Conservation (phyloP, 2,329 filamentous ascomycete species). For the Uncinocarpus reesii region DNA sequence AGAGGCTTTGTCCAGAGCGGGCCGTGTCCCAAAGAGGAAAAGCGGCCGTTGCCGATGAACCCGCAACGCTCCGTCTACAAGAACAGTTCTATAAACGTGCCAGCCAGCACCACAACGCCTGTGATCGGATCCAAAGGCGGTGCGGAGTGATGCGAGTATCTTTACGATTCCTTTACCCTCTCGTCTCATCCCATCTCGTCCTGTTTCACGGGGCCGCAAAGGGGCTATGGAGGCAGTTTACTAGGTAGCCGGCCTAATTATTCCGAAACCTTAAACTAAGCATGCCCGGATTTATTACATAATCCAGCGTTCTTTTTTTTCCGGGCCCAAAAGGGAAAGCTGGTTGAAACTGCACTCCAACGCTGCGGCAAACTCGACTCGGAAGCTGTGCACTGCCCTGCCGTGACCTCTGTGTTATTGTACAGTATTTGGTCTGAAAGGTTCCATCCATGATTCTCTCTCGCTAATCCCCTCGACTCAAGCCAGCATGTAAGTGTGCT, state of each 20-base stretch:
- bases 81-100: background rate
- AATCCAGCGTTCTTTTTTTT: background rate
- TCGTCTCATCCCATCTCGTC: too few relatives aligned
- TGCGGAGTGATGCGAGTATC: too few relatives aligned
- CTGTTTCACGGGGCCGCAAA: too few relatives aligned
- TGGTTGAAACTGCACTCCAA: too few relatives aligned
- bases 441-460: background rate
- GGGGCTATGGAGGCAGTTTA: too few relatives aligned
- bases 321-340: background rate
- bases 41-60: constrained; percentile 4
- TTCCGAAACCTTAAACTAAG: constrained; percentile 2
- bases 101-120: too few relatives aligned
- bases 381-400: too few relatives aligned
- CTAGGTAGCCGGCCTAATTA: background rate
- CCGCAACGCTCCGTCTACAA: background rate
- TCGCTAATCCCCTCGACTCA: background rate
- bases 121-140: too few relatives aligned
- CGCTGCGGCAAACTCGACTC: too few relatives aligned
- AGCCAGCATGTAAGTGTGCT: constrained; percentile 16
- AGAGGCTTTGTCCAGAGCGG: too few relatives aligned
- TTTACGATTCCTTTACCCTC: too few relatives aligned
- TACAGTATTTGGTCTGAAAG: background rate
- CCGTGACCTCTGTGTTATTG: too few relatives aligned
- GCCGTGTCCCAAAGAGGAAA: constrained; percentile 1
- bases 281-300: background rate